Evolutionary conservation across 805 yeast genomes (phyloP).

Genomic region (Metschnikowia santaceciliae): DNA sequence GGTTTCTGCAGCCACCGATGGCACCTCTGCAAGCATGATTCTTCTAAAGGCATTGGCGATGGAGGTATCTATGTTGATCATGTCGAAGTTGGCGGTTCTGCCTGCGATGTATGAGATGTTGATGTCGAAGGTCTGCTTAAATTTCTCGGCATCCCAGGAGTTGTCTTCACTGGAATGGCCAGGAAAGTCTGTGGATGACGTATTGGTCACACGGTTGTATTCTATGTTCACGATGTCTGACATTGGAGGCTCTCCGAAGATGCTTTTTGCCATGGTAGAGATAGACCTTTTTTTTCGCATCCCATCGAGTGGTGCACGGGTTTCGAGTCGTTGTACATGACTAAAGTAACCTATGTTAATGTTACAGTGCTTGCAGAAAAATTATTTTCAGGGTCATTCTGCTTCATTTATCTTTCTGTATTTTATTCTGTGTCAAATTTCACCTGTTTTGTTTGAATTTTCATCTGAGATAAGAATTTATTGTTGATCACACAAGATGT

Average conservation of each 20-base stretch:
- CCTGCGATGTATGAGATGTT: slow-evolving; percentile 62
- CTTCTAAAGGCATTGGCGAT: slow-evolving; percentile 95
- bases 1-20: slow-evolving; percentile 91
- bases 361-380: neutral
- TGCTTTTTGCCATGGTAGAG: neutral
- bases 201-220: slow-evolving; percentile 86
- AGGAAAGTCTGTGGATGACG: slow-evolving; percentile 87
- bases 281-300: slow-evolving; percentile 6
- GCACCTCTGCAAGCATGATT: slow-evolving; percentile 95
- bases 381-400: too few relatives aligned
- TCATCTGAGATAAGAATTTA: too few relatives aligned
- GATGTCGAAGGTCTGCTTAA: slow-evolving; percentile 64
- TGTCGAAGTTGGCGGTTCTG: slow-evolving; percentile 79
- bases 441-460: too few relatives aligned
- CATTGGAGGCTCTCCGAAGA: slow-evolving; percentile 9
- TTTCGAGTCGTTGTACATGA: neutral
- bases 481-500: too few relatives aligned
- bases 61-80: slow-evolving; percentile 83
- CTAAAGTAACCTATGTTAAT: neutral
- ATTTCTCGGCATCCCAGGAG: slow-evolving; percentile 81
- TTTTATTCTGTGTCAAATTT: too few relatives aligned
- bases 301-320: slow-evolving; percentile 11
- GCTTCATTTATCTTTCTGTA: too few relatives aligned
- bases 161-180: slow-evolving; percentile 69
- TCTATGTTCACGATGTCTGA: slow-evolving; percentile 76